phyloP scores from a whole-genome alignment of 1,284 basidiomycete species.

The Rhodotorula sp. region DNA sequence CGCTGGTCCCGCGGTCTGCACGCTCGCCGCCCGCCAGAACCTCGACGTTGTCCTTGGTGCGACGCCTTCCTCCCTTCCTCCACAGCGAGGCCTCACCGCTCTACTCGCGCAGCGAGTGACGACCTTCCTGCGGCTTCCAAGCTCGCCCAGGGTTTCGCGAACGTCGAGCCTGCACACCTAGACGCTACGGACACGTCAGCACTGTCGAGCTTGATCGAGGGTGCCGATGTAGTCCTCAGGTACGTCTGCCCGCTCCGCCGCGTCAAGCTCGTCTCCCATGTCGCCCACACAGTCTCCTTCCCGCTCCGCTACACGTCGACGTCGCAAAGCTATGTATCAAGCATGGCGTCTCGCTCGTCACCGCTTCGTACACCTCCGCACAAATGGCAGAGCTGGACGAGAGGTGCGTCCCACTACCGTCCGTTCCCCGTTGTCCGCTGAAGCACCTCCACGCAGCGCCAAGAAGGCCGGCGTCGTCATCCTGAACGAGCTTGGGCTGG shows the following conservation, averaged over 20 bases:
- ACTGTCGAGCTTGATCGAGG: conserved; percentile 61
- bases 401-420: conserved; percentile 53
- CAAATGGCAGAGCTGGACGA: conserved; percentile 72
- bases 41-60: conserved; percentile 72
- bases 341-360: conserved; percentile 77
- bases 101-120: conserved; percentile 66
- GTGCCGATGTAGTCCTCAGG: conserved; percentile 69
- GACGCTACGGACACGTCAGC: conserved; percentile 63
- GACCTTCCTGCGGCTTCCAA: conserved; percentile 63
- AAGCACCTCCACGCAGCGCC: conserved; percentile 58
- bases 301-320: conserved; percentile 71
- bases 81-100: conserved; percentile 16
- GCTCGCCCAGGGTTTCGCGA: conserved; percentile 60
- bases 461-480: conserved; percentile 68
- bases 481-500: conserved; percentile 83
- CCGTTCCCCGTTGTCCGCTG: not conserved
- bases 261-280: no score
- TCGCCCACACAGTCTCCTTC: conserved; percentile 64
- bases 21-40: conserved; percentile 55
- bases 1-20: conserved; percentile 38
- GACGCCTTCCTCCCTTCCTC: conserved; percentile 47
- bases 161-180: conserved; percentile 64
- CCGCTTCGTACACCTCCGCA: conserved; percentile 86
- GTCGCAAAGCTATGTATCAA: conserved; percentile 78
- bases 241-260: conserved; percentile 48